Conservation (phyloP, 1,284 basidiomycete genomes). For the Tranzscheliella williamsii region DNA sequence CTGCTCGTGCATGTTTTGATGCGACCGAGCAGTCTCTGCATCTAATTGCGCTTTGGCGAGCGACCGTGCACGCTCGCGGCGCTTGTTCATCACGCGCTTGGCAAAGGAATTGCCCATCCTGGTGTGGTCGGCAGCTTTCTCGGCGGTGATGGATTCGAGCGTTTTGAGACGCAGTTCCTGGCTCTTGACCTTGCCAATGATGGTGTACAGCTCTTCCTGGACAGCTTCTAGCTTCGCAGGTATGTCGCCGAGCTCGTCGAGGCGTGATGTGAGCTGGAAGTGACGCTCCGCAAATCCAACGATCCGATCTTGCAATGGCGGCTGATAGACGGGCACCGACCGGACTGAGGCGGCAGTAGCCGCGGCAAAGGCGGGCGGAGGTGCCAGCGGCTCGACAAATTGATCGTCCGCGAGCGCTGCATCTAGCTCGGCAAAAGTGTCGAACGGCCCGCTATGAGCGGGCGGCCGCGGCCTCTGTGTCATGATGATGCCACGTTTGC, state of each 20-base stretch:
- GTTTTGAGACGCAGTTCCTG: slow-evolving; percentile 22
- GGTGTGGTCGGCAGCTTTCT: slow-evolving; percentile 8
- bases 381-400: neutral
- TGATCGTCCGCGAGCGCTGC: too few species aligned
- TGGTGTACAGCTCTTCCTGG: slow-evolving; percentile 21
- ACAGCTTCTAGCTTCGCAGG: slow-evolving; percentile 10
- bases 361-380: neutral
- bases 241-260: slow-evolving; percentile 24
- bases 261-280: slow-evolving; percentile 11
- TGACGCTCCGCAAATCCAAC: slow-evolving; percentile 15
- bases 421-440: too few species aligned
- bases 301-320: slow-evolving; percentile 21
- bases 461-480: too few species aligned
- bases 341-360: slow-evolving; percentile 8
- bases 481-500: too few species aligned
- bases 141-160: slow-evolving; percentile 9
- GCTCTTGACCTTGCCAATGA: slow-evolving; percentile 31
- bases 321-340: slow-evolving; percentile 23
- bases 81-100: slow-evolving; percentile 33
- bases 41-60: slow-evolving; percentile 9
- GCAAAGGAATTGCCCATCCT: slow-evolving; percentile 21
- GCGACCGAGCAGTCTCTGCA: slow-evolving; percentile 9
- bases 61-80: slow-evolving; percentile 5
- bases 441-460: too few species aligned
- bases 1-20: slow-evolving; percentile 15